Conservation (phyloP, 78 protist species). For the Cavenderia fasciculata region DNA sequence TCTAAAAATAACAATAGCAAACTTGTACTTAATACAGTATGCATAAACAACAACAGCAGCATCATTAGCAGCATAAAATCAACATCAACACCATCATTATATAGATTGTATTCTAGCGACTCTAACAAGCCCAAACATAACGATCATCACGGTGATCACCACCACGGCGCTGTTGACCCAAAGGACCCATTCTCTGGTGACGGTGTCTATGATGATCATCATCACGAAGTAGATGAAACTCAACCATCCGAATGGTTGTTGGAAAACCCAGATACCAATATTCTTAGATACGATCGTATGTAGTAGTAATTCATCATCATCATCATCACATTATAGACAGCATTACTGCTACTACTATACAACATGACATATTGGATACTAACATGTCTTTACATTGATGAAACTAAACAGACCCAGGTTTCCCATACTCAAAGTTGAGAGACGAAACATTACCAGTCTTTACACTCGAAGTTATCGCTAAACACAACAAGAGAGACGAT, state of each 20-base stretch:
- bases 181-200: no score
- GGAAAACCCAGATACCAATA: slow-evolving; percentile 30
- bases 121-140: not conserved
- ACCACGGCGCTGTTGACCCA: not conserved
- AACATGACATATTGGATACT: not conserved
- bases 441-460: slow-evolving; percentile 69
- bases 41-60: no score
- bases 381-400: not conserved
- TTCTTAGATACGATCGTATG: slow-evolving; percentile 45
- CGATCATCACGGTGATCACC: slow-evolving; percentile 9
- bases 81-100: no score
- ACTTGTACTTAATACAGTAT: no score
- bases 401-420: slow-evolving; percentile 48
- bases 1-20: no score
- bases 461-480: slow-evolving; percentile 83
- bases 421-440: slow-evolving; percentile 38
- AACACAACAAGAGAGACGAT: slow-evolving; percentile 86
- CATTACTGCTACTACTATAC: not conserved
- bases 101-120: no score
- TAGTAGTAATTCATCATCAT: not conserved
- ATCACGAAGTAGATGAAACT: not conserved
- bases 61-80: no score
- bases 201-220: slow-evolving; percentile 4
- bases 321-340: not conserved
- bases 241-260: slow-evolving; percentile 31